A percentile compares a stretch with the other conserved stretches of the same genome.
Conservation (phyloP, 2,329 filamentous ascomycete genomes). For the Fusarium acutatum region DNA sequence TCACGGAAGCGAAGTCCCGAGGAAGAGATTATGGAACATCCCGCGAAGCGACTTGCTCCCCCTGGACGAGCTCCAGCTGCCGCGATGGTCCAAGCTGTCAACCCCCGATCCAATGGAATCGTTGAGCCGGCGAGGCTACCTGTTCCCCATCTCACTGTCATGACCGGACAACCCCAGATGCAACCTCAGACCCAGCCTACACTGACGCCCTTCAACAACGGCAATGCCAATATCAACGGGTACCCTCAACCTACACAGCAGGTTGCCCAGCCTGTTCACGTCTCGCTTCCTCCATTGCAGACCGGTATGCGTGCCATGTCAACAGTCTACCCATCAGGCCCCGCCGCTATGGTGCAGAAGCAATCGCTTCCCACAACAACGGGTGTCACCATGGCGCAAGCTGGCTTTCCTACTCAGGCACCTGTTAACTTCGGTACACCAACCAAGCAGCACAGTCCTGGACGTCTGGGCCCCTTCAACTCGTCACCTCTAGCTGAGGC, state of each 20-base stretch:
- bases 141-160: conserved; percentile 75
- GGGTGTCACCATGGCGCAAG: conserved; percentile 33
- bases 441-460: conserved; percentile 62
- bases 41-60: conserved; percentile 59
- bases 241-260: conserved; percentile 46
- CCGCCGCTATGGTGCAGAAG: conserved; percentile 53
- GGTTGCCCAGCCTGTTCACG: conserved; percentile 45
- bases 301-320: conserved; percentile 76
- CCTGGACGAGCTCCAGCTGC: conserved; percentile 31
- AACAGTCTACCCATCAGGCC: conserved; percentile 72
- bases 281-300: conserved; percentile 71
- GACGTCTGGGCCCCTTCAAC: conserved; percentile 54
- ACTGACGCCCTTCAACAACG: conserved; percentile 41
- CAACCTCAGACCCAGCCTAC: conserved; percentile 17
- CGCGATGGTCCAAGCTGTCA: conserved; percentile 21
- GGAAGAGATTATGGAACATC: conserved; percentile 60
- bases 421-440: conserved; percentile 58
- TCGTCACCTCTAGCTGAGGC: conserved; percentile 77
- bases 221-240: conserved; percentile 48
- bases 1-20: conserved; percentile 63
- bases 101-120: conserved; percentile 30
- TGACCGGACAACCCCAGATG: conserved; percentile 54
- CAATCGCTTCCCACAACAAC: conserved; percentile 40
- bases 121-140: conserved; percentile 62
- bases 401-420: conserved; percentile 43